Evolutionary conservation across 2,329 filamentous ascomycete species (phyloP).

Genomic region (Aspergillus intermedius): DNA sequence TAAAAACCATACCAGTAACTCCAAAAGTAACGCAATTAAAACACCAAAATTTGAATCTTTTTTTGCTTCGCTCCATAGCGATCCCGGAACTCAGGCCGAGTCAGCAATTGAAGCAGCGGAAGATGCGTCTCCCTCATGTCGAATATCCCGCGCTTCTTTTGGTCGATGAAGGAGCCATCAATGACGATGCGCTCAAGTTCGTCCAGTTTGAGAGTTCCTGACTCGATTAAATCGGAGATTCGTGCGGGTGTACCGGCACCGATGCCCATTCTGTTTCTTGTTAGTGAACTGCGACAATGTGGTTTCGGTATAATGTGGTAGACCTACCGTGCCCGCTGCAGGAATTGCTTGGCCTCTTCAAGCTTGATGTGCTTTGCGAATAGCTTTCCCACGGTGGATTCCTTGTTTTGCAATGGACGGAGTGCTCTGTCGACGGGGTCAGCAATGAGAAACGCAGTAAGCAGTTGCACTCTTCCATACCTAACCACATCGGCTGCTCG

Average conservation of each 20-base stretch:
- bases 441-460: not conserved
- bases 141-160: slow-evolving; percentile 87
- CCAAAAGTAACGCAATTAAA: slow-evolving; percentile 31
- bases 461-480: slow-evolving; percentile 34
- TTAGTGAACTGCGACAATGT: slow-evolving; percentile 1
- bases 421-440: slow-evolving; percentile 47
- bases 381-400: slow-evolving; percentile 74
- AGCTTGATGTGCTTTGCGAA: slow-evolving; percentile 99
- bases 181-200: slow-evolving; percentile 74
- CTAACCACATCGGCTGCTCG: slow-evolving; percentile 78
- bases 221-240: slow-evolving; percentile 72
- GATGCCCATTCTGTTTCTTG: slow-evolving; percentile 60
- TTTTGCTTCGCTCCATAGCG: slow-evolving; percentile 56
- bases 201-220: slow-evolving; percentile 62
- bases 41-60: slow-evolving; percentile 45
- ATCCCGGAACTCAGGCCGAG: slow-evolving; percentile 62
- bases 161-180: slow-evolving; percentile 87
- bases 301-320: not conserved
- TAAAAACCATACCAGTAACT: not conserved
- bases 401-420: slow-evolving; percentile 72
- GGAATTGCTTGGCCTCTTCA: slow-evolving; percentile 71
- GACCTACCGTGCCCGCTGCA: slow-evolving; percentile 54
- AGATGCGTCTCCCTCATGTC: slow-evolving; percentile 93
- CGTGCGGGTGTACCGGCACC: slow-evolving; percentile 85
- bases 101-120: slow-evolving; percentile 69